A percentile compares a stretch with the other conserved stretches of the same genome.
phyloP scores from a whole-genome alignment of 78 protist species.

The Andalucia godoyi region DNA sequence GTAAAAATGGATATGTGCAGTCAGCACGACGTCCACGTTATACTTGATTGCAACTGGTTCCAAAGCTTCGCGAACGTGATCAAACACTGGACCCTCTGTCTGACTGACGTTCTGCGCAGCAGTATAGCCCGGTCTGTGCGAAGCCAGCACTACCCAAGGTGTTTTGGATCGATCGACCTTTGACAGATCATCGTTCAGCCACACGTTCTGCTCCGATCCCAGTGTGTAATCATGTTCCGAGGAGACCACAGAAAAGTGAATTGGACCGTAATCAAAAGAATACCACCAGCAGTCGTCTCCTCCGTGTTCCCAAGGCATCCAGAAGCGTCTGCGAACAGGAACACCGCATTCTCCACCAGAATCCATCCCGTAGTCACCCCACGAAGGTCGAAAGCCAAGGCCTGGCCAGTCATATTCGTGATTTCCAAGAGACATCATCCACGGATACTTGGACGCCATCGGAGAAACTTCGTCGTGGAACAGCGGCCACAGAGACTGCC shows the following conservation, averaged over 20 bases:
- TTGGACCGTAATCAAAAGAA: not conserved
- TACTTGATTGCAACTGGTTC: slow-evolving; percentile 29
- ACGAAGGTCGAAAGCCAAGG: slow-evolving; percentile 34
- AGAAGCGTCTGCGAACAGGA: slow-evolving; percentile 2
- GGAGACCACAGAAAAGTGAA: not conserved
- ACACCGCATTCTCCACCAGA: slow-evolving; percentile 59
- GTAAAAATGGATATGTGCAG: slow-evolving; percentile 20
- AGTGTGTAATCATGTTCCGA: not conserved
- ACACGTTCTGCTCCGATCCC: no score
- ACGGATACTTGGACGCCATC: slow-evolving; percentile 6
- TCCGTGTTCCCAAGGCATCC: not conserved
- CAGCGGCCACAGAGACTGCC: slow-evolving; percentile 33
- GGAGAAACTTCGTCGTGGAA: slow-evolving; percentile 19
- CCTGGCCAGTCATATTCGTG: slow-evolving; percentile 36
- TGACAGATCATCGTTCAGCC: no score
- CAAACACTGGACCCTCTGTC: no score
- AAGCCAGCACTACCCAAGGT: no score
- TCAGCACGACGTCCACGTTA: slow-evolving; percentile 27
- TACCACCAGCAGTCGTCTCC: slow-evolving; percentile 8
- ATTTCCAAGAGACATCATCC: slow-evolving; percentile 37
- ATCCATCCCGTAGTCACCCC: slow-evolving; percentile 34
- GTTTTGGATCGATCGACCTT: no score
- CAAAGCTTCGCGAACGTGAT: not conserved
- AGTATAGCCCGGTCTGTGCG: no score
- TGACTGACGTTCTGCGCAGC: not conserved